phyloP scores from a whole-genome alignment of 139 green algal genomes.

The Ettlia oleoabundans region DNA sequence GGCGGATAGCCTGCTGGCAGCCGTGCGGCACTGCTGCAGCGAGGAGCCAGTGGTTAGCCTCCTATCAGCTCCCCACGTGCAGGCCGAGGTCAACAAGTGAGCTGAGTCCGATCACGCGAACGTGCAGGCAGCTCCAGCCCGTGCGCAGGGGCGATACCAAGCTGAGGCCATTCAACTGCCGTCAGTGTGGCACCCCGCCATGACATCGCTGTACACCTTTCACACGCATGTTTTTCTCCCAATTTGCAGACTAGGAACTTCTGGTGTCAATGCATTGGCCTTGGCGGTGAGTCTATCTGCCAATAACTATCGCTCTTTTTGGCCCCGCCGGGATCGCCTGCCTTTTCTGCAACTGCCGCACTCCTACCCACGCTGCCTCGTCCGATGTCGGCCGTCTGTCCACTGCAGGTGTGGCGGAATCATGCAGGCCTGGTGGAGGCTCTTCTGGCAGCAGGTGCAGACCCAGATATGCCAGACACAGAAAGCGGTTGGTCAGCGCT shows the following conservation, averaged over 20 bases:
- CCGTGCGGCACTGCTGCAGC: not conserved
- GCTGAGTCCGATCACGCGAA: too few species aligned
- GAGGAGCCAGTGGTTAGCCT: not conserved
- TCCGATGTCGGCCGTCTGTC: not conserved
- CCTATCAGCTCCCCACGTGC: not conserved
- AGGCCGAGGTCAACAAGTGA: slow-evolving; percentile 18
- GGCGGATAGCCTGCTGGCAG: slow-evolving; percentile 13
- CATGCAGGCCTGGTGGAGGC: slow-evolving; percentile 50
- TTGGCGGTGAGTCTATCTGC: slow-evolving; percentile 17
- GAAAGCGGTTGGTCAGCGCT: slow-evolving; percentile 85
- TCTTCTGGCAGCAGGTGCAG: slow-evolving; percentile 62
- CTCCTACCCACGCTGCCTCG: not conserved
- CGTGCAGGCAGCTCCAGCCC: too few species aligned
- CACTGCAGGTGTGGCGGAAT: slow-evolving; percentile 71
- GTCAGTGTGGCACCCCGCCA: too few species aligned
- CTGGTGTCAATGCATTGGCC: slow-evolving; percentile 36
- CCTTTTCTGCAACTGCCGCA: not conserved
- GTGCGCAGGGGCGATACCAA: too few species aligned
- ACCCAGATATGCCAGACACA: slow-evolving; percentile 54
- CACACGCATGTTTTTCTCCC: not conserved
- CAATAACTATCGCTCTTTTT: too few species aligned
- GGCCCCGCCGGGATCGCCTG: too few species aligned
- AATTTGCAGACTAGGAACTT: slow-evolving; percentile 22
- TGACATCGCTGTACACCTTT: not conserved
- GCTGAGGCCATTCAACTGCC: too few species aligned